Evolutionary conservation across 2,329 filamentous ascomycete species (phyloP), one percentile per base, ranked within the genome.

Genomic region (Penicillium carneum): DNA sequence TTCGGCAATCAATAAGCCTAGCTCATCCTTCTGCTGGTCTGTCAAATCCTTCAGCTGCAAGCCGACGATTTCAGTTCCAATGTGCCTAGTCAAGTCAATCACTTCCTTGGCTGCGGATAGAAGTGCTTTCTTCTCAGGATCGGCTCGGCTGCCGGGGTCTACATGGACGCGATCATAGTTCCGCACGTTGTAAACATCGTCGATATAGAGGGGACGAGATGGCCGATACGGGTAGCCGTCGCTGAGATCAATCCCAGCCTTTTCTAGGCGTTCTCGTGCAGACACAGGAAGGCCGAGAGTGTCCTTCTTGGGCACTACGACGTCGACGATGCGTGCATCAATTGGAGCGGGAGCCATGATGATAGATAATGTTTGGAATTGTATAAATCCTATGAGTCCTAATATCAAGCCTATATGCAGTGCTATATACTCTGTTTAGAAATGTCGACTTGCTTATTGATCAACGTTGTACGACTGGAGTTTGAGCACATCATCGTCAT

Each of bases 191-290:
- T 86, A 86, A 3, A 88, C 87, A 65, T 92, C 89, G 59, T 92
- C 86, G 0, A 91, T 79, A 67, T 87, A 92, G 1, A 91, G 78
- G 0, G 90, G 89, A 49, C 83, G 83, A 0, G 86, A 84, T 1
- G 89, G 89, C 0, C 88, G 85, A 68, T 91, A 91, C 0, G 90
- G 90, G 65, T 92, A 92, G 0, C 89, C 90, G 0, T 86, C 78
- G 0, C 87, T 89, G 2, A 92, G 80, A 71, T 92, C 88, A 55
- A 92, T 84, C 1, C 87, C 88, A 0, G 87, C 88, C 63, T 89
- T 90, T 66, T 87, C 84, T 0, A 92, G 81, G 4, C 89, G 83
- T 50, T 82, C 78, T 1, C 83, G 81, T 1, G 88, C 79, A 1
- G 84, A 68, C 10, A 81, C 81, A 2, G 90, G 90, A 7, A 92